Evolutionary conservation across 345 rosid genomes (phyloP).

Genomic region (Ricinus communis): DNA sequence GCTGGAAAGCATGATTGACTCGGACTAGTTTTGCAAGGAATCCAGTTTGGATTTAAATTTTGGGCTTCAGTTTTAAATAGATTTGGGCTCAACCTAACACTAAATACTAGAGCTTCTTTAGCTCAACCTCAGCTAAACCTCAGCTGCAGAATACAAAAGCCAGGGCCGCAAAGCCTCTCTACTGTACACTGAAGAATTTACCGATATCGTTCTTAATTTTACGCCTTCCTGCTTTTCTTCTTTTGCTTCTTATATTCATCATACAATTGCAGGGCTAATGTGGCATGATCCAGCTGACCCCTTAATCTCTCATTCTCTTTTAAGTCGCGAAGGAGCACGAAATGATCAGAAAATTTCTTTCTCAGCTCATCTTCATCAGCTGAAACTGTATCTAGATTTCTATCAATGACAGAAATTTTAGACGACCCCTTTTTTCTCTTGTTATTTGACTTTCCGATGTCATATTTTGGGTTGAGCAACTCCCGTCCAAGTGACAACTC

Average conservation of each 20-base stretch:
- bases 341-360: conserved; percentile 57
- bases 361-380: conserved; percentile 48
- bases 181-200: too few species aligned
- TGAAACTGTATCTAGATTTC: conserved; percentile 7
- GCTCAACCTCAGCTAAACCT: too few species aligned
- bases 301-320: conserved; percentile 54
- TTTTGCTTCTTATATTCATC: conserved; percentile 53
- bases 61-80: too few species aligned
- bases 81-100: too few species aligned
- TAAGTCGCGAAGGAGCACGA: conserved; percentile 45
- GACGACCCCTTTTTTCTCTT: conserved; percentile 52
- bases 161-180: too few species aligned
- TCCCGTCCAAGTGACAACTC: conserved; percentile 60
- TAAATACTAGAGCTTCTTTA: too few species aligned
- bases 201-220: conserved; percentile 23
- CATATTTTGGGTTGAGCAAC: conserved; percentile 41
- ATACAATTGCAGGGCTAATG: conserved; percentile 37
- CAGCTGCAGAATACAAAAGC: too few species aligned
- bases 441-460: conserved; percentile 39
- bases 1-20: too few species aligned
- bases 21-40: too few species aligned
- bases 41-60: too few species aligned
- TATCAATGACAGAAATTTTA: conserved; percentile 9
- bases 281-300: conserved; percentile 37
- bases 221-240: conserved; percentile 32